These are phyloP conservation scores for Cylindrodendrum hubeiense DNA, from an alignment of 2,329 filamentous ascomycete species.

Conservation along the genomic window DNA sequence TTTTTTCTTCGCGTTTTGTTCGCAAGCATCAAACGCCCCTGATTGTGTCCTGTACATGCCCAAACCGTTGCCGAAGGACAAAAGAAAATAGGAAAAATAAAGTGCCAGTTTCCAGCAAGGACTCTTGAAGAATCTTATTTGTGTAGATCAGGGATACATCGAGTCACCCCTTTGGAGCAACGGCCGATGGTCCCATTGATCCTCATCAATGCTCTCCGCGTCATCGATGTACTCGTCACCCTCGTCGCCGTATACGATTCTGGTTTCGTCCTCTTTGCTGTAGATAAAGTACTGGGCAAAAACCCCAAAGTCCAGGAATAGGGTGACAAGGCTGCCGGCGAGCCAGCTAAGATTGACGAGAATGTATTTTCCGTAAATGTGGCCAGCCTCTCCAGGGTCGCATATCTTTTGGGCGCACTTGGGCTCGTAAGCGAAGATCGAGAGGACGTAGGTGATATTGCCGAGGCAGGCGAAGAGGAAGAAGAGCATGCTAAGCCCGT, in stretches of 20 bases:
- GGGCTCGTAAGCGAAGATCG: slow-evolving; percentile 91
- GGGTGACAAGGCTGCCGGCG: slow-evolving; percentile 87
- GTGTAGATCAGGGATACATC: slow-evolving; percentile 33
- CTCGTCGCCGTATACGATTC: slow-evolving; percentile 44
- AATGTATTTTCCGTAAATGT: slow-evolving; percentile 84
- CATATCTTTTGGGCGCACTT: slow-evolving; percentile 71
- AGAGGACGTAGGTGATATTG: slow-evolving; percentile 92
- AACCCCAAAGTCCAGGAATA: slow-evolving; percentile 86
- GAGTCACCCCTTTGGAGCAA: slow-evolving; percentile 50
- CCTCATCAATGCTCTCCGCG: slow-evolving; percentile 42
- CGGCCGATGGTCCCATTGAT: slow-evolving; percentile 57
- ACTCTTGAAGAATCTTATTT: not conserved
- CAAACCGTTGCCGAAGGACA: slow-evolving; percentile 14
- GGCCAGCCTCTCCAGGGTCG: slow-evolving; percentile 71
- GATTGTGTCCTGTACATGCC: slow-evolving; percentile 29
- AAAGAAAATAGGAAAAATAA: slow-evolving; percentile 25
- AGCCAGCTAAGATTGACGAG: slow-evolving; percentile 93
- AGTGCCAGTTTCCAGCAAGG: not conserved
- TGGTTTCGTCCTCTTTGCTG: slow-evolving; percentile 58
- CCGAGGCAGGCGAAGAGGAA: slow-evolving; percentile 97
- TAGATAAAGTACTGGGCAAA: slow-evolving; percentile 96
- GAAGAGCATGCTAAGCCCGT: slow-evolving; percentile 93
- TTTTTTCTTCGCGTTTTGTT: slow-evolving; percentile 22
- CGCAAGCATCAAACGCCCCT: slow-evolving; percentile 32
- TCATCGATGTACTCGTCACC: slow-evolving; percentile 43